Base-by-base conservation (phyloP, 495 filamentous ascomycete species). In the Coniosporium apollinis region DNA sequence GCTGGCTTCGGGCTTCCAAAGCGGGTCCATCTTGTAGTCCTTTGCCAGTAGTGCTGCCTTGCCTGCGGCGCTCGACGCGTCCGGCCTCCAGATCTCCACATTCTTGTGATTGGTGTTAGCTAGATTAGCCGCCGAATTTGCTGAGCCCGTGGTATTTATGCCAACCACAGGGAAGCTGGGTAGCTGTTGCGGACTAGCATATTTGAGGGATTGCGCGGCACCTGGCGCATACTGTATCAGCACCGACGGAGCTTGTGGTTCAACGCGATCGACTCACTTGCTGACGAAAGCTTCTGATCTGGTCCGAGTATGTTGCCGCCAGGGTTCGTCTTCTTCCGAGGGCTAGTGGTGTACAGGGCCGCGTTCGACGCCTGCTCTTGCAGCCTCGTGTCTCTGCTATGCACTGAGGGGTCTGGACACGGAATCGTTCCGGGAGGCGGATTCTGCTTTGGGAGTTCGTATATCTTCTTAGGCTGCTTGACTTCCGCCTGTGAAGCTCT, bases 51-150 rank as follows among this genome's bases (percentile, higher is more conserved):
- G 48, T 11, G 80, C 78, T 14, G 82, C 80, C 24, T 72, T 69
- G 38, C 72, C 73, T 30, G 79, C 78, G 19, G 73, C 67, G 17
- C 70, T 51, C 13, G 69, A 69, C 22, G 62, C 57, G 22, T 65
- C 61, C 10, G 73, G 72, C 42, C 63, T 76, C 71, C 70, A 77
- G 48, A 57, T 47, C 50, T 73, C 67, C 19, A 68, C 56, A 0
- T 70, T 52, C 44, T 69, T 77, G 36, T 68, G 66, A 45, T 74
- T 74, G 18, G 72, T 63, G 64, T 82, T 78, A 18, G 81, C 80
- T 13, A 89, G 60, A 28, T 61, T 68, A 10, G 78, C 78, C 30
- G 82, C 83, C 22, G 77, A 72, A 34, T 71, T 70, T 15, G 81
- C 82, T 28, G 80, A 81, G 20, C 74, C 64, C 38, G 58, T 70